Evolutionary conservation across 1,284 basidiomycete species (phyloP), one percentile per base, ranked within the genome.

Genomic region (Naganishia liquefaciens): DNA sequence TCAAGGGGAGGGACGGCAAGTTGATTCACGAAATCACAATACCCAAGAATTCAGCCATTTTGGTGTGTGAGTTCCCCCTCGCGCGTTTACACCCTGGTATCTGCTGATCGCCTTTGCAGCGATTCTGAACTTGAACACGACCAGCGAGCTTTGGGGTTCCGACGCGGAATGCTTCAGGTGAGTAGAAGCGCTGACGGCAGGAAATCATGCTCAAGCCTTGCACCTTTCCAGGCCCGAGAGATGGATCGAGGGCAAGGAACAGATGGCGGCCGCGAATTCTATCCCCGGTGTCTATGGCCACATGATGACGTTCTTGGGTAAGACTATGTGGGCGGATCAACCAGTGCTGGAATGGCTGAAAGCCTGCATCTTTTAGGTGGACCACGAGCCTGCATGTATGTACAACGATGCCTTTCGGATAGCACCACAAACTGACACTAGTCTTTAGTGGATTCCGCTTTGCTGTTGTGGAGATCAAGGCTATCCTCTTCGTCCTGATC

Each of bases 101-200:
- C 30, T 13, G 17, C 21, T 53, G 13, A 15, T 33, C 4, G 19
- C 19, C 19, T 1, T 19, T 19, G 0, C 60, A 78, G 77, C 77
- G n/a, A 76, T 80, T 65, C 43, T 73, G 30, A 84, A 84, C 15
- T 81, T 89, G 69, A 88, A 91, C 77, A 84, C 82, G 69, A 82
- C 80, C 67, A 72, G 72, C 62, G 79, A 79, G 27, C 77, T 89
- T 51, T 92, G 88, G 85, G 89, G 90, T 7, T 77, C 80, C 30
- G 87, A 91, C 75, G 87, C 87, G 25, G 74, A 78, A 42, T 79
- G 80, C 68, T 90, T 90, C 80, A 84, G 82, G 82, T 84, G 73
- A 63, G 75, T 43, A 21, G 5, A 28, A 30, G 28, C 13, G n/a
- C 43, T 54, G 43, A 33, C 43, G 15, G 27, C 44, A 25, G 30